phyloP scores from a whole-genome alignment of 1,284 basidiomycete genomes.

The Coriolopsis trogii region DNA sequence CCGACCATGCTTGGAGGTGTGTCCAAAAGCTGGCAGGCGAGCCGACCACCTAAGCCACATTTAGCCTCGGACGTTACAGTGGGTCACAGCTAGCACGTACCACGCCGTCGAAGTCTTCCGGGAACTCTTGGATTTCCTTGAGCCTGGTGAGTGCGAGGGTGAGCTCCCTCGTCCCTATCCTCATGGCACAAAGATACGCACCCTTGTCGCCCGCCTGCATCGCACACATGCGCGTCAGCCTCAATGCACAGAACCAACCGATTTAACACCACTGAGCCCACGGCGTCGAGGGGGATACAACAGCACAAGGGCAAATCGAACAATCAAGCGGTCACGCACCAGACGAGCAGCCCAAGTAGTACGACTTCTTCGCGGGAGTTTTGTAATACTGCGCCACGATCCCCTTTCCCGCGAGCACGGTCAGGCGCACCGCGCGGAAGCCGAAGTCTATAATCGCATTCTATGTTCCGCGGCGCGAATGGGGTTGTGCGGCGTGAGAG shows the following conservation, averaged over 20 bases:
- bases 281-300: no score
- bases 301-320: no score
- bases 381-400: conserved; percentile 31
- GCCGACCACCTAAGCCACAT: conserved; percentile 31
- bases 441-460: conserved; percentile 35
- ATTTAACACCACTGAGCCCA: no score
- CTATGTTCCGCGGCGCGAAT: no score
- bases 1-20: conserved; percentile 28
- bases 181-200: conserved; percentile 4
- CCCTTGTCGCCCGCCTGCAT: conserved; percentile 32
- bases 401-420: conserved; percentile 31
- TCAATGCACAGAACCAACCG: no score
- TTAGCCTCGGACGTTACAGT: no score
- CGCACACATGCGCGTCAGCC: neutral
- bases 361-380: conserved; percentile 26
- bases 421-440: conserved; percentile 33
- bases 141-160: conserved; percentile 17
- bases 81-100: conserved; percentile 18
- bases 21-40: conserved; percentile 31
- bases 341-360: conserved; percentile 36
- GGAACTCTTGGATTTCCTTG: conserved; percentile 32
- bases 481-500: no score
- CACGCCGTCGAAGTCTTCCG: conserved; percentile 35
- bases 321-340: no score
- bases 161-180: neutral